Percentiles rank a stretch among this genome's conserved stretches.
Evolutionary conservation across 164 flowering plant species (phyloP).

Genomic region (Aristolochia fimbriata): DNA sequence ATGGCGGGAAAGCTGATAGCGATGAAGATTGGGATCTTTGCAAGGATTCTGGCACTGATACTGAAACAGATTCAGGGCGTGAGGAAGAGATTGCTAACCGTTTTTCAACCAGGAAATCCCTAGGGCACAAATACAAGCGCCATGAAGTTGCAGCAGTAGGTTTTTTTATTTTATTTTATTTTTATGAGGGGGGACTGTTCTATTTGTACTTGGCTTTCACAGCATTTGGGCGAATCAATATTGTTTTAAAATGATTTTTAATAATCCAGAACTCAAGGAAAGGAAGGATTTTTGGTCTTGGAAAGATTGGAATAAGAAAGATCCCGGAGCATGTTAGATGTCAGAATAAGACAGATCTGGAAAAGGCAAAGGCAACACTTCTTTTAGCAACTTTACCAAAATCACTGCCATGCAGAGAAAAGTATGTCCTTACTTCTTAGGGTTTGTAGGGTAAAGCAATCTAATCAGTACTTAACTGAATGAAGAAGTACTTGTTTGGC

Average conservation of each 20-base stretch:
- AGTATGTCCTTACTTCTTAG: conserved; percentile 35
- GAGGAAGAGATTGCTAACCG: conserved; percentile 34
- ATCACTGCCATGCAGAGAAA: conserved; percentile 76
- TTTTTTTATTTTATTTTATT: conserved; percentile 5
- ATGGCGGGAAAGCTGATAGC: conserved; percentile 32
- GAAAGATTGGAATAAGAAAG: conserved; percentile 69
- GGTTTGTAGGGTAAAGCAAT: neutral
- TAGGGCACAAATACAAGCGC: conserved; percentile 9
- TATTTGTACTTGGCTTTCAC: too few relatives aligned
- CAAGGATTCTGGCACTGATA: conserved; percentile 40
- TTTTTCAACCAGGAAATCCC: conserved; percentile 18
- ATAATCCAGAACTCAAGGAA: conserved; percentile 56
- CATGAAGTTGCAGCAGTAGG: conserved; percentile 69
- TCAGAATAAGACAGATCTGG: conserved; percentile 80
- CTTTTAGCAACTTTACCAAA: conserved; percentile 75
- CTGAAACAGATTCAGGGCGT: conserved; percentile 49
- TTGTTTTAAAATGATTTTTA: neutral
- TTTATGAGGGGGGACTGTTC: too few relatives aligned
- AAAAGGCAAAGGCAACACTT: conserved; percentile 74
- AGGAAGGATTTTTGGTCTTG: conserved; percentile 76
- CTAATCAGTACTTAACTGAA: neutral
- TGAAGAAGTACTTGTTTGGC: conserved; percentile 6
- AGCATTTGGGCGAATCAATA: too few relatives aligned
- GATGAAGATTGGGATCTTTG: conserved; percentile 66
- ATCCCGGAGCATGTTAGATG: conserved; percentile 83